phyloP scores from a whole-genome alignment of 768 basidiomycete genomes.

The Boletus insuetus region DNA sequence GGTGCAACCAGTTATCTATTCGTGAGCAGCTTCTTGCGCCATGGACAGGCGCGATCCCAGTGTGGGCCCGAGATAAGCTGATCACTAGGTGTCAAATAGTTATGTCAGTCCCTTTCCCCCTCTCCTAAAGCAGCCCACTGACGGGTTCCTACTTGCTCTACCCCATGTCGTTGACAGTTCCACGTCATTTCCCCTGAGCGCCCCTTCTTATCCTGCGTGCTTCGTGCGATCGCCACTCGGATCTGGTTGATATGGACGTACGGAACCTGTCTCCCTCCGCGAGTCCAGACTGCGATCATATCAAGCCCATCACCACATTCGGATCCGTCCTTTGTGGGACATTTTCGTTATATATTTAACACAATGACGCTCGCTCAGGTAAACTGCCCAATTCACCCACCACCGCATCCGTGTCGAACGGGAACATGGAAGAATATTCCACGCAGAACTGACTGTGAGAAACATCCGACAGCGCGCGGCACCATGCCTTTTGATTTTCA shows the following conservation, averaged over 20 bases:
- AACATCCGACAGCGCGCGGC: background rate
- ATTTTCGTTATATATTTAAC: conserved; percentile 7
- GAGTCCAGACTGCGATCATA: conserved; percentile 8
- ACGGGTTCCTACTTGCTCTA: background rate
- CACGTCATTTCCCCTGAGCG: conserved; percentile 24
- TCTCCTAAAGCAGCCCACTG: background rate
- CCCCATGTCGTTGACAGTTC: conserved; percentile 15
- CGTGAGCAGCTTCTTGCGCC: conserved; percentile 14
- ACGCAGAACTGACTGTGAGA: conserved; percentile 20
- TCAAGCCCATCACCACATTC: conserved; percentile 7
- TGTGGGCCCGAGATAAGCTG: conserved; percentile 14
- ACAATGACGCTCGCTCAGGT: conserved; percentile 9
- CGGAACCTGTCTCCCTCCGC: conserved; percentile 1
- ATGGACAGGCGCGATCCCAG: conserved; percentile 9
- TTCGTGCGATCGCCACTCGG: conserved; percentile 9
- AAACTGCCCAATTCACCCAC: conserved; percentile 1
- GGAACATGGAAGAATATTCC: conserved; percentile 12
- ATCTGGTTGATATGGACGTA: conserved; percentile 15
- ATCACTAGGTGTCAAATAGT: conserved; percentile 4
- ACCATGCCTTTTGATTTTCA: background rate
- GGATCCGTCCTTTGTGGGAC: conserved; percentile 19
- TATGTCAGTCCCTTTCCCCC: conserved; percentile 11
- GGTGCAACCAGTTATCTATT: conserved; percentile 14
- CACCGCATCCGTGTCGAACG: conserved; percentile 22
- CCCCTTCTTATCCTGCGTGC: conserved; percentile 14